Conservation (phyloP, 2,329 filamentous ascomycete species). For the Aspergillus novoparasiticus region DNA sequence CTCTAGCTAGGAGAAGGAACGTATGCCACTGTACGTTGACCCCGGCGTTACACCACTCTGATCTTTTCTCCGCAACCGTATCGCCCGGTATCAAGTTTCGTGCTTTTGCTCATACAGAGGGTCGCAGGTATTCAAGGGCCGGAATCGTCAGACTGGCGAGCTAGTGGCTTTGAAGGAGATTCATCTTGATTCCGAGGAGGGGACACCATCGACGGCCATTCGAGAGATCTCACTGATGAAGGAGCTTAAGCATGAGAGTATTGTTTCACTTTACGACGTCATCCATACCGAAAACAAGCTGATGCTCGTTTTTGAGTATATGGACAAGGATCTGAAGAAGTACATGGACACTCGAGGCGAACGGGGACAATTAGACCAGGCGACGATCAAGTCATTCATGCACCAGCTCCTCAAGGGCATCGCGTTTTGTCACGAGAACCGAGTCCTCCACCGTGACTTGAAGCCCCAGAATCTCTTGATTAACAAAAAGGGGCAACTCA, state of each 20-base stretch:
- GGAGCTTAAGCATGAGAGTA: slow-evolving; percentile 98
- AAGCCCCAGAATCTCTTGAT: slow-evolving; percentile 97
- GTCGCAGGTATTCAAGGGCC: slow-evolving; percentile 90
- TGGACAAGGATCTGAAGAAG: slow-evolving; percentile 97
- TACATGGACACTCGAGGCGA: slow-evolving; percentile 97
- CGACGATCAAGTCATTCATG: slow-evolving; percentile 98
- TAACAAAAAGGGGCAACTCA: slow-evolving; percentile 85
- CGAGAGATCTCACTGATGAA: slow-evolving; percentile 99
- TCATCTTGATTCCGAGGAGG: slow-evolving; percentile 97
- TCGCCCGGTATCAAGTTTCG: not conserved
- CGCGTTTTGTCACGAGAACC: slow-evolving; percentile 96
- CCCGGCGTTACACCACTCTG: not conserved
- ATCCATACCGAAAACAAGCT: slow-evolving; percentile 99
- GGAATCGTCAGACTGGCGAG: slow-evolving; percentile 94
- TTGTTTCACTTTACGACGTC: slow-evolving; percentile 95
- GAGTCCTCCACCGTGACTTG: slow-evolving; percentile 90
- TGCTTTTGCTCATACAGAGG: slow-evolving; percentile 22
- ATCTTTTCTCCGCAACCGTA: slow-evolving; percentile 1
- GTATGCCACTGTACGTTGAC: slow-evolving; percentile 81
- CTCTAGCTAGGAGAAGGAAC: slow-evolving; percentile 85
- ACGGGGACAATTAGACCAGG: slow-evolving; percentile 81
- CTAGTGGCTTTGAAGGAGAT: slow-evolving; percentile 98
- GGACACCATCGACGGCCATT: slow-evolving; percentile 94
- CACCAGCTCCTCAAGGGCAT: slow-evolving; percentile 94
- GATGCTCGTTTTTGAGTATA: slow-evolving; percentile 98